Evolutionary conservation across 2,329 filamentous ascomycete species (phyloP).

Genomic region (Trichoderma breve): DNA sequence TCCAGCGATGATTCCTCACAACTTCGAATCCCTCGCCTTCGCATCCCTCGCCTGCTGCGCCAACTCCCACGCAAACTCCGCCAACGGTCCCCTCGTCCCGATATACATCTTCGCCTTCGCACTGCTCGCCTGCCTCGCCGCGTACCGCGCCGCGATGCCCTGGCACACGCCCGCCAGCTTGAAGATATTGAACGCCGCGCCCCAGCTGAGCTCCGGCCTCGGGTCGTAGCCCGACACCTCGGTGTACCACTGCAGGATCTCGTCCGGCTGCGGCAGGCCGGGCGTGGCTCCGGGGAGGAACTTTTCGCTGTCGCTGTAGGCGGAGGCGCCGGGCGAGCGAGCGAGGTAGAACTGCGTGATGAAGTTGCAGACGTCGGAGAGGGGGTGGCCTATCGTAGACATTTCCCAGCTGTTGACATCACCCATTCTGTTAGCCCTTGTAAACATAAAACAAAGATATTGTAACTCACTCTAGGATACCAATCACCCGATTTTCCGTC

Average conservation of each 20-base stretch:
- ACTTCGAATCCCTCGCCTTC: constrained; percentile 25
- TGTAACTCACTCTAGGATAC: constrained; percentile 81
- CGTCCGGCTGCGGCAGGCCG: constrained; percentile 54
- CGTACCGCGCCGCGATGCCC: constrained; percentile 88
- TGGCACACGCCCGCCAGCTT: constrained; percentile 66
- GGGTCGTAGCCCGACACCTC: constrained; percentile 68
- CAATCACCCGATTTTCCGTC: constrained; percentile 83
- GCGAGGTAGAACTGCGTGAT: constrained; percentile 42
- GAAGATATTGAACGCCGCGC: constrained; percentile 61
- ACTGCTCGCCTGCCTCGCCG: constrained; percentile 84
- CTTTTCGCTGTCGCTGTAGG: constrained; percentile 36
- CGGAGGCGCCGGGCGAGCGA: constrained; percentile 25
- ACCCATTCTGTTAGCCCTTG: not conserved
- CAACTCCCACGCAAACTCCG: constrained; percentile 73
- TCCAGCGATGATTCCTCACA: constrained; percentile 23
- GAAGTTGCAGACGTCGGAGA: constrained; percentile 87
- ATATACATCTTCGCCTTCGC: constrained; percentile 74
- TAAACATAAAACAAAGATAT: too few relatives aligned
- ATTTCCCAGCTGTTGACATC: constrained; percentile 93
- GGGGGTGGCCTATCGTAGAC: constrained; percentile 93
- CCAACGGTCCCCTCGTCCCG: constrained; percentile 66
- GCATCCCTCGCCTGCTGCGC: constrained; percentile 48
- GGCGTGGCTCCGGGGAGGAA: constrained; percentile 64
- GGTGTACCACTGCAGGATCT: constrained; percentile 44
- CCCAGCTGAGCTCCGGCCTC: constrained; percentile 57